phyloP scores from a whole-genome alignment of 352 stramenopile genomes.

The Peronospora farinosa region DNA sequence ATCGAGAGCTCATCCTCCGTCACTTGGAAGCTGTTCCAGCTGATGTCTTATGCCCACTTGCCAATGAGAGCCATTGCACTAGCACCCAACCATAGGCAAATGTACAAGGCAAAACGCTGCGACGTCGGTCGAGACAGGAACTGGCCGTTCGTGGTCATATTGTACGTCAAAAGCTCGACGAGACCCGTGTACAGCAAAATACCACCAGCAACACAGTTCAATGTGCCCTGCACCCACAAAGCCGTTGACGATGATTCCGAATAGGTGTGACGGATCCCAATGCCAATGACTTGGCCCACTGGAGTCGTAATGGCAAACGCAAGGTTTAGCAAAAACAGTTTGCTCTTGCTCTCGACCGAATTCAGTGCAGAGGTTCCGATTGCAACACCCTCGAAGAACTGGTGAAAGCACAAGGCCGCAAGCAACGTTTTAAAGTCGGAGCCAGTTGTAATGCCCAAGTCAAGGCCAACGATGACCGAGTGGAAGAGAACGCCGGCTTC shows the following conservation, averaged over 20 bases:
- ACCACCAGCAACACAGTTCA: slow-evolving; percentile 59
- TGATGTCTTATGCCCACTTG: slow-evolving; percentile 42
- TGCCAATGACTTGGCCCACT: slow-evolving; percentile 49
- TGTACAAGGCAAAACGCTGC: slow-evolving; percentile 37
- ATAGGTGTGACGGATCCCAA: slow-evolving; percentile 50
- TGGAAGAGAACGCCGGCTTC: slow-evolving; percentile 57
- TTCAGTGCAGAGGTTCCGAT: slow-evolving; percentile 40
- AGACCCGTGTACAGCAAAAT: slow-evolving; percentile 69
- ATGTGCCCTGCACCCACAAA: slow-evolving; percentile 54
- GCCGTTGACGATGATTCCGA: slow-evolving; percentile 32
- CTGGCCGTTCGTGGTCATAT: slow-evolving; percentile 55
- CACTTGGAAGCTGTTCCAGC: no score
- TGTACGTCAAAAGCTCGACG: slow-evolving; percentile 62
- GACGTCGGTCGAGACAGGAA: slow-evolving; percentile 30
- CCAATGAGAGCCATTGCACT: slow-evolving; percentile 56
- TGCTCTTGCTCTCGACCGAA: slow-evolving; percentile 27
- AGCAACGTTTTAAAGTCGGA: slow-evolving; percentile 55
- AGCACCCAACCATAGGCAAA: slow-evolving; percentile 40
- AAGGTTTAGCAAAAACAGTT: slow-evolving; percentile 39
- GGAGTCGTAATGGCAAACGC: slow-evolving; percentile 56
- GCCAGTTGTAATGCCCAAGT: slow-evolving; percentile 46
- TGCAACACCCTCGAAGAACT: slow-evolving; percentile 71
- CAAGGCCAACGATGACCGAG: slow-evolving; percentile 61
- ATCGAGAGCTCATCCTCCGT: no score
- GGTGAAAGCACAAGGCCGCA: slow-evolving; percentile 57